These are phyloP conservation scores for Microdochium bolleyi DNA, from an alignment of 2,329 filamentous ascomycete genomes.

Conservation along the genomic window DNA sequence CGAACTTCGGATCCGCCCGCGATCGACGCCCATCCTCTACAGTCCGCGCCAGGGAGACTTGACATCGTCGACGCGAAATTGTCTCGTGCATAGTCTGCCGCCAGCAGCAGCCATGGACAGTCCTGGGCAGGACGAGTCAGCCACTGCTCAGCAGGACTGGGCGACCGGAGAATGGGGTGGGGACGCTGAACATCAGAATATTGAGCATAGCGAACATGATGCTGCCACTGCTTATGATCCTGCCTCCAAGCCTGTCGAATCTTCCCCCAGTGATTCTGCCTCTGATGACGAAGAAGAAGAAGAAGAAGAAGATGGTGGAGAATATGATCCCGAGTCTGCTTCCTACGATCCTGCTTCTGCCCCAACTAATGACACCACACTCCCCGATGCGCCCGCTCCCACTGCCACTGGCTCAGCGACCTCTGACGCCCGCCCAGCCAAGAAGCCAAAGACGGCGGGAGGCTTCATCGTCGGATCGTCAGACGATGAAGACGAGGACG, in stretches of 20 bases:
- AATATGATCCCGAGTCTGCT: constrained; percentile 52
- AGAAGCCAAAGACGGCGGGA: constrained; percentile 52
- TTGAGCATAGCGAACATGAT: constrained; percentile 47
- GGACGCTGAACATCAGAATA: constrained; percentile 45
- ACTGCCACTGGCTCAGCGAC: constrained; percentile 7
- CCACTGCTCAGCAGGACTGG: constrained; percentile 21
- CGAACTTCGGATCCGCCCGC: too few relatives aligned
- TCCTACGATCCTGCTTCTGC: constrained; percentile 22
- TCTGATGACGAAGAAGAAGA: constrained; percentile 42
- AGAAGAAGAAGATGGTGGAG: constrained; percentile 44
- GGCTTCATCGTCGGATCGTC: constrained; percentile 54
- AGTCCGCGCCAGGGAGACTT: neutral
- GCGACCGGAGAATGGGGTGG: constrained; percentile 44
- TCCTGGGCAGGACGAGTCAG: neutral
- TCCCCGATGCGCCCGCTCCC: constrained; percentile 7
- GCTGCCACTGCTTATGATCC: constrained; percentile 31
- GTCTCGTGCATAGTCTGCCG: neutral
- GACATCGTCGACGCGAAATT: neutral
- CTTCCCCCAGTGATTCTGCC: constrained; percentile 39
- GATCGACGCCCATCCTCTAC: too few relatives aligned
- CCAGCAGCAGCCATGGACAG: neutral
- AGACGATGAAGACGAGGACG: constrained; percentile 44
- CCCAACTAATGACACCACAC: neutral
- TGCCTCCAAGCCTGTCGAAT: constrained; percentile 22
- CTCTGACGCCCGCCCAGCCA: constrained; percentile 27